Percentiles rank a stretch among this genome's conserved stretches.
These are phyloP conservation scores for Aspergillus saccharolyticus DNA, from an alignment of 495 filamentous ascomycete species.

Conservation along the genomic window DNA sequence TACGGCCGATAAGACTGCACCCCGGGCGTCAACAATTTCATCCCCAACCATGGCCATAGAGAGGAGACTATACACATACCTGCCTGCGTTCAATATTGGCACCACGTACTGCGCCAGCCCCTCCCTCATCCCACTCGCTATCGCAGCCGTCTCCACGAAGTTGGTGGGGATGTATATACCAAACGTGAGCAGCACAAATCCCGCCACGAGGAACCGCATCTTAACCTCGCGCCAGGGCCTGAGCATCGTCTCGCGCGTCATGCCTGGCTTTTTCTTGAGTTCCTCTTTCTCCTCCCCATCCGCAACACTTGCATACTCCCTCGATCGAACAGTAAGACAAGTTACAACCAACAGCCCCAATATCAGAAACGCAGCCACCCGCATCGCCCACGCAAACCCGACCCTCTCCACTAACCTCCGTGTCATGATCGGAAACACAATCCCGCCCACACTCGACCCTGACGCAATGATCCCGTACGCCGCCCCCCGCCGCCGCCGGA, in stretches of 20 bases:
- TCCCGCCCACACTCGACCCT: constrained; percentile 50
- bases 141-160: constrained; percentile 20
- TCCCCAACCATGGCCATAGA: no score
- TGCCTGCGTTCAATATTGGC: constrained; percentile 26
- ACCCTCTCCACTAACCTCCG: constrained; percentile 28
- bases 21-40: background rate
- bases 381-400: constrained; percentile 41
- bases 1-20: constrained; percentile 27
- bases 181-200: constrained; percentile 46
- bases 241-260: constrained; percentile 14
- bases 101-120: constrained; percentile 25
- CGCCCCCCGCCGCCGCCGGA: constrained; percentile 43
- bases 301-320: constrained; percentile 12
- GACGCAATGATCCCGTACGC: constrained; percentile 47
- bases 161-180: constrained; percentile 31
- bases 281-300: background rate
- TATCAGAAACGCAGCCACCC: constrained; percentile 37
- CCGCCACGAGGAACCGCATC: constrained; percentile 13
- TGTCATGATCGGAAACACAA: constrained; percentile 43
- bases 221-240: constrained; percentile 45
- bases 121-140: constrained; percentile 19
- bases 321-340: constrained; percentile 27
- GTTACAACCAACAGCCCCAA: constrained; percentile 26
- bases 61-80: background rate
- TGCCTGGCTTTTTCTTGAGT: background rate